phyloP scores from a whole-genome alignment of 306 rosid genomes.

The Prinsepia uniflora region DNA sequence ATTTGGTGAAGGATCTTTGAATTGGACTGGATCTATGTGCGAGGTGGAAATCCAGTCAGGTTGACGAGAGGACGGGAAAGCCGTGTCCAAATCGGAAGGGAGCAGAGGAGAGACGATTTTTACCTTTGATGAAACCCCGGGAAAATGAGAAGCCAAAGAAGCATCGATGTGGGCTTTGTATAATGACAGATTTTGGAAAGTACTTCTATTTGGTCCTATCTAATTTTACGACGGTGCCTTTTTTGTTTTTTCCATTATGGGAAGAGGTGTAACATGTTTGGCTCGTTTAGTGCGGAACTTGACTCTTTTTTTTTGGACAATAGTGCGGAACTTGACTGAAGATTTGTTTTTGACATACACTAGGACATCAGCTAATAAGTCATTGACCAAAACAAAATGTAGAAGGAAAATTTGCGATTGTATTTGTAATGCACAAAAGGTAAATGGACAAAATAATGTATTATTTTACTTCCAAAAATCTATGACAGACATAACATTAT shows the following conservation, averaged over 20 bases:
- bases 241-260: too few species aligned
- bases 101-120: not conserved
- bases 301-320: too few species aligned
- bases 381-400: too few species aligned
- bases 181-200: not conserved
- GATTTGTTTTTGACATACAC: too few species aligned
- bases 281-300: too few species aligned
- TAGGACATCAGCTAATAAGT: too few species aligned
- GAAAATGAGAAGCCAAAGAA: conserved; percentile 4
- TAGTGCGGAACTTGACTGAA: too few species aligned
- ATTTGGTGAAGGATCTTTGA: conserved; percentile 15
- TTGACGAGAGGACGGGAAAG: conserved; percentile 15
- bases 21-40: conserved; percentile 34
- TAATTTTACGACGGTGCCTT: conserved; percentile 23
- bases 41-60: conserved; percentile 4
- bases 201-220: conserved; percentile 7
- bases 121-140: conserved; percentile 24
- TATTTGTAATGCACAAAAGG: too few species aligned
- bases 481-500: not conserved
- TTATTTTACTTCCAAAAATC: too few species aligned
- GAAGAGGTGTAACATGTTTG: too few species aligned
- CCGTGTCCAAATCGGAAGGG: conserved; percentile 6
- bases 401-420: too few species aligned
- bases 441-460: too few species aligned
- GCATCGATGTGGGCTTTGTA: not conserved